These are phyloP conservation scores for Ascochyta koolunga DNA, from an alignment of 2,329 filamentous ascomycete genomes.

Conservation along the genomic window DNA sequence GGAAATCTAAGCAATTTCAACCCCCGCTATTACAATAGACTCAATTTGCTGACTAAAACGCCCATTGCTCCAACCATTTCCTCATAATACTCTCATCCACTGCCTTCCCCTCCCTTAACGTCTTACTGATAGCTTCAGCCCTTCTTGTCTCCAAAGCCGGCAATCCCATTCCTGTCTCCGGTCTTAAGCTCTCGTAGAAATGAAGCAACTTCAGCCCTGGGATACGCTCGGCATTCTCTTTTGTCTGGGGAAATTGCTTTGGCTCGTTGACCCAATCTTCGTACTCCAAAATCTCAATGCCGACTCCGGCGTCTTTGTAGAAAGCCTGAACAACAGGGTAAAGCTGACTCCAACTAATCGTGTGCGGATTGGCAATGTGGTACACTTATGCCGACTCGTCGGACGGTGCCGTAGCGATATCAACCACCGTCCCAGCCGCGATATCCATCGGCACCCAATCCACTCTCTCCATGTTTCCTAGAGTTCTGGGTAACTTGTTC, in stretches of 20 bases:
- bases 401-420: not conserved
- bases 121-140: not conserved
- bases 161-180: not conserved
- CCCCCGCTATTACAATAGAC: no score
- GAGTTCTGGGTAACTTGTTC: conserved; percentile 20
- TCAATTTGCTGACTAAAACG: not conserved
- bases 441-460: conserved; percentile 37
- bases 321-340: conserved; percentile 7
- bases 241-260: conserved; percentile 8
- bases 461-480: conserved; percentile 25
- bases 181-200: conserved; percentile 12
- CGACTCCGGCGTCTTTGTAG: not conserved
- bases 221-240: conserved; percentile 16
- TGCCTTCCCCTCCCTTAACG: not conserved
- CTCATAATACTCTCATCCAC: conserved; percentile 2
- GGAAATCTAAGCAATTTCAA: no score
- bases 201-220: conserved; percentile 17
- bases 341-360: conserved; percentile 5
- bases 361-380: conserved; percentile 11
- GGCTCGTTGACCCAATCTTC: conserved; percentile 12
- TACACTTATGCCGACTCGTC: not conserved
- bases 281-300: conserved; percentile 8
- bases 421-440: conserved; percentile 8
- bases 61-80: conserved; percentile 11
- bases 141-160: conserved; percentile 7